These are phyloP conservation scores for Mycena pura DNA, from an alignment of 768 basidiomycete genomes.

Conservation along the genomic window DNA sequence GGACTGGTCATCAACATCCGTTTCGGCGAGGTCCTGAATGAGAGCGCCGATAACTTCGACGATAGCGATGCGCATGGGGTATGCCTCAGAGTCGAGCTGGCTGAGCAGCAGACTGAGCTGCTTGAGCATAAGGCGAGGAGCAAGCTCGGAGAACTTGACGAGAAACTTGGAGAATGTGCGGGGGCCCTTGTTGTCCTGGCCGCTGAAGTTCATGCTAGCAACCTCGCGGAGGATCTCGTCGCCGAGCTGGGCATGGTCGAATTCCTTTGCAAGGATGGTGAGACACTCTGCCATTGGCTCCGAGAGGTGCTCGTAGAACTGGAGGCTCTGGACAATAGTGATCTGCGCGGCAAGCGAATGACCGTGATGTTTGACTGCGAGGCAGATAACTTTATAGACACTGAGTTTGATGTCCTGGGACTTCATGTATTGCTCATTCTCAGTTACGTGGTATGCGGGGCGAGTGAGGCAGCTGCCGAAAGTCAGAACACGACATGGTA, in stretches of 20 bases:
- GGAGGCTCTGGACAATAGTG: conserved; percentile 87
- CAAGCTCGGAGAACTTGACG: conserved; percentile 77
- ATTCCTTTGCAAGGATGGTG: conserved; percentile 79
- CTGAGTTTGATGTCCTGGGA: conserved; percentile 66
- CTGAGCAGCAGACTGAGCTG: conserved; percentile 85
- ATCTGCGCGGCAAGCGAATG: conserved; percentile 88
- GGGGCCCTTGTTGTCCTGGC: conserved; percentile 87
- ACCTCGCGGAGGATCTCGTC: conserved; percentile 94
- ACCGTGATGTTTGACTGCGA: conserved; percentile 89
- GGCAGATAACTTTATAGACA: conserved; percentile 89
- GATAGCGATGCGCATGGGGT: conserved; percentile 95
- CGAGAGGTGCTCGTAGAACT: conserved; percentile 93
- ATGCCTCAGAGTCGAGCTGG: conserved; percentile 94
- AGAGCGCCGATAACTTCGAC: conserved; percentile 89
- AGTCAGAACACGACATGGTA: conserved; percentile 16
- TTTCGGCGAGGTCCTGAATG: conserved; percentile 77
- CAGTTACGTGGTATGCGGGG: conserved; percentile 86
- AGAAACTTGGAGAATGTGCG: conserved; percentile 87
- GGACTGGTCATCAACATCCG: conserved; percentile 52
- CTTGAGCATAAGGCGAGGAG: conserved; percentile 83
- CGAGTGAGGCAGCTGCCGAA: conserved; percentile 80
- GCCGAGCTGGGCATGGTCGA: conserved; percentile 86
- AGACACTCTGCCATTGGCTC: conserved; percentile 95
- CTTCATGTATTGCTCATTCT: conserved; percentile 92
- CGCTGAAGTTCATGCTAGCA: conserved; percentile 75